Base-by-base conservation (phyloP, 2,329 filamentous ascomycete genomes). In the Penicillium sp. region DNA sequence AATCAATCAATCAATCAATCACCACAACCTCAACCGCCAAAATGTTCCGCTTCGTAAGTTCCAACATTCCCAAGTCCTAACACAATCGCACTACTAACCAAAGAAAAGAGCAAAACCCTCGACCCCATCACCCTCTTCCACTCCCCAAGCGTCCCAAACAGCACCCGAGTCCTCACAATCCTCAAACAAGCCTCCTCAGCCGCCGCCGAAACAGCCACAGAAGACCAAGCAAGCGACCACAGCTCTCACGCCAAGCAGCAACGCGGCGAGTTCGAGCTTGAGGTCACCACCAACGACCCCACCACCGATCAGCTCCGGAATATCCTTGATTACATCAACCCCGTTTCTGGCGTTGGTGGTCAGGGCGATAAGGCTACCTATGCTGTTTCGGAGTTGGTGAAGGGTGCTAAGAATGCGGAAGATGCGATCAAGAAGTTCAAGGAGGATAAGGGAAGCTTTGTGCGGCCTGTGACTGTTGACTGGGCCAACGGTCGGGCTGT, bases 111-210 rank as follows among this genome's bases (percentile, higher is more conserved):
- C 78, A 93, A 92, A 82, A 84, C 89, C 65, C 84, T 91, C 76
- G 93, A 98, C 81, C 91, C 96, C 65, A 86, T 98, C 73, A 98
- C 93, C 60, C 88, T 99, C 81, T 99, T 98, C 83, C 93, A 97
- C 84, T 90, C 91, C 76, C 85, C 93, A 57, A 84, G 82, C 67
- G 84, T 85, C 53, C 85, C 89, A 23, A 83, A 88, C 62, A 97
- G 93, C 3, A 81, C 85, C 50, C 86, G 89, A 59, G 89, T 89
- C 31, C 85, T 88, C 60, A 88, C 85, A 43, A 79, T 96, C 53
- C 85, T 98, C 59, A 96, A 95, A 79, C 88, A 93, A 77, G 84
- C 87, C 31, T 90, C 90, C 26, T 88, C 89, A 48, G 86, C 85
- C 48, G 87, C 91, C 13, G 75, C 84, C 31, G 81, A 87, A 58